These are phyloP conservation scores for Lactarius sp. DNA, from an alignment of 768 basidiomycete genomes.

Conservation along the genomic window DNA sequence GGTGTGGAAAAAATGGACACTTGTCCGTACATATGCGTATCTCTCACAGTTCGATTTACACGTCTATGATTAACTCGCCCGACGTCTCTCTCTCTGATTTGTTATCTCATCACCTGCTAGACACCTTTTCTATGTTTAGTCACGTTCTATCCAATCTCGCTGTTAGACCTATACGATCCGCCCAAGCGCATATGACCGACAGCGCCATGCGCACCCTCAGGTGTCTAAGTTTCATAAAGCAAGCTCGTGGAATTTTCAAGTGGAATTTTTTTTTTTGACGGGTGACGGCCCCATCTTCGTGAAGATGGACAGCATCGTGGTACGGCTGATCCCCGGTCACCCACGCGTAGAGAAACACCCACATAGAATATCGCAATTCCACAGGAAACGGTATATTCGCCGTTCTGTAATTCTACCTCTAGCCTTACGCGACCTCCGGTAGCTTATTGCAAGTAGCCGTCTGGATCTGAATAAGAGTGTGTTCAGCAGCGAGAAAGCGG, in stretches of 20 bases:
- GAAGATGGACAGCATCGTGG: not conserved
- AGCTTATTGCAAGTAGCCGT: too few relatives aligned
- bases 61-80: not conserved
- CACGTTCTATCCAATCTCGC: not conserved
- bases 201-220: not conserved
- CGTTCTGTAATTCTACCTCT: not conserved
- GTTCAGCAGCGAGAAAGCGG: too few relatives aligned
- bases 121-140: too few relatives aligned
- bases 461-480: too few relatives aligned
- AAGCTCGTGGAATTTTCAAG: not conserved
- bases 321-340: not conserved
- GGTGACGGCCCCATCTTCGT: not conserved
- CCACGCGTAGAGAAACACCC: not conserved
- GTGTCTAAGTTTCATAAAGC: not conserved
- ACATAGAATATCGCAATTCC: not conserved
- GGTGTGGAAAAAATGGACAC: too few relatives aligned
- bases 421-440: not conserved
- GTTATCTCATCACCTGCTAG: not conserved
- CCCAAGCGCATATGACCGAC: not conserved
- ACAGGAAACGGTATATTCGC: not conserved
- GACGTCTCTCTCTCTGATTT: not conserved
- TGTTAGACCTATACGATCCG: not conserved
- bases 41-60: not conserved
- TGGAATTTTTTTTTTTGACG: not conserved
- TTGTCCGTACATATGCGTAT: too few relatives aligned